These are phyloP conservation scores for Tricholoma flavovirens DNA, from an alignment of 768 basidiomycete species.

Conservation along the genomic window DNA sequence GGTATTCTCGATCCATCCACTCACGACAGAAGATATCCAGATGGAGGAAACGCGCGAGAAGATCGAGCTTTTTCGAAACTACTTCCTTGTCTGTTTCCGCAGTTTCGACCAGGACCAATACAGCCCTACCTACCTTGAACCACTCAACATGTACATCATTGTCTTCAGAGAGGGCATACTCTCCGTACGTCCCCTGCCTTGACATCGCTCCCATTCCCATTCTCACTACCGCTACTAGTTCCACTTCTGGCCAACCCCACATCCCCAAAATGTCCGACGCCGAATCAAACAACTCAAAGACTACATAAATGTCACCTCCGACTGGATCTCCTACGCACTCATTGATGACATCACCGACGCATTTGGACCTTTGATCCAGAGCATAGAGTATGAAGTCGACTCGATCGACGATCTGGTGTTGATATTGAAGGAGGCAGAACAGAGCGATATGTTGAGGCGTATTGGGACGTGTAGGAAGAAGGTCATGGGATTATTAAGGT, in stretches of 20 bases:
- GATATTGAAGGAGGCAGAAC: conserved; percentile 92
- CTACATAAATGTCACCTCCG: conserved; percentile 97
- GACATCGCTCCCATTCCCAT: neutral
- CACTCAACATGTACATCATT: conserved; percentile 99
- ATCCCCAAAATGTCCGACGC: conserved; percentile 95
- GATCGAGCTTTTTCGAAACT: conserved; percentile 98
- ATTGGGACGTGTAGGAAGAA: conserved; percentile 99
- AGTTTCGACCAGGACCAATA: conserved; percentile 99
- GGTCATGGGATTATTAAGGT: conserved; percentile 92
- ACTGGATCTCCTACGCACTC: conserved; percentile 99
- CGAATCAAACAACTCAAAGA: conserved; percentile 99
- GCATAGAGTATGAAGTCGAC: conserved; percentile 99
- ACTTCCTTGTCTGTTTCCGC: conserved; percentile 98
- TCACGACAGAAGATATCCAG: conserved; percentile 98
- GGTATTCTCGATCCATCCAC: conserved; percentile 96
- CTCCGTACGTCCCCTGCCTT: conserved; percentile 53
- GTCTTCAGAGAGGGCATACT: conserved; percentile 96
- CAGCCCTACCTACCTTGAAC: conserved; percentile 94
- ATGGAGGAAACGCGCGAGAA: conserved; percentile 99
- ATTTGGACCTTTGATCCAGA: conserved; percentile 96
- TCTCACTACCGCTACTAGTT: conserved; percentile 46
- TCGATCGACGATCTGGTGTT: conserved; percentile 97
- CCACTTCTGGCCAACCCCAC: conserved; percentile 95
- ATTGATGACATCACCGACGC: conserved; percentile 99
- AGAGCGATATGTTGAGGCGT: conserved; percentile 95